Evolutionary conservation across 2,329 filamentous ascomycete species (phyloP).

Genomic region (Ophiognomonia clavigignenti-juglandacearum): DNA sequence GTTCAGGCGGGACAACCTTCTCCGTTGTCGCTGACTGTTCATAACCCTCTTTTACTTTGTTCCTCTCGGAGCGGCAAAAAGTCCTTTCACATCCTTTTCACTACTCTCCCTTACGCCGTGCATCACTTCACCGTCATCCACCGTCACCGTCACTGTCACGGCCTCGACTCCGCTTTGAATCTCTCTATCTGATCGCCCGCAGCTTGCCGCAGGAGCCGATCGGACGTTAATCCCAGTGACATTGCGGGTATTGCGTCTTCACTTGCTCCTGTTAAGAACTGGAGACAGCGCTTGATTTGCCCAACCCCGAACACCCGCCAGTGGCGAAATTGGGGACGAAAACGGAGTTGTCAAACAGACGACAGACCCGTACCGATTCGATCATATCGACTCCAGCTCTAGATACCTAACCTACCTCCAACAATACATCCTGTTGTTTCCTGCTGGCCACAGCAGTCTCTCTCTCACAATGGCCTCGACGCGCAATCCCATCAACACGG

Average conservation of each 20-base stretch:
- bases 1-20: background rate
- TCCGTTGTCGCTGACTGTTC: background rate
- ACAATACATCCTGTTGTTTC: background rate
- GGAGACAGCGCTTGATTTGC: background rate
- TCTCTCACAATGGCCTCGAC: constrained; percentile 45
- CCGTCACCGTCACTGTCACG: too few relatives aligned
- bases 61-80: background rate
- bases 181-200: too few relatives aligned
- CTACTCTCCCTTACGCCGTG: too few relatives aligned
- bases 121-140: background rate
- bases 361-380: too few relatives aligned
- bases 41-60: background rate
- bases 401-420: too few relatives aligned
- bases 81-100: background rate
- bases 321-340: constrained; percentile 5
- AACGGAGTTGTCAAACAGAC: constrained; percentile 3
- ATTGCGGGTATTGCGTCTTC: too few relatives aligned
- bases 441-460: background rate
- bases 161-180: too few relatives aligned
- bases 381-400: too few relatives aligned
- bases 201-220: too few relatives aligned
- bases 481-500: constrained; percentile 38
- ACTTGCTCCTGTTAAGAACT: too few relatives aligned
- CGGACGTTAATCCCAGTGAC: too few relatives aligned
- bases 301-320: constrained; percentile 7